A percentile compares a stretch with the other conserved stretches of the same genome.
Conservation (phyloP, 129 eudicot genomes). For the Scalesia atractyloides region DNA sequence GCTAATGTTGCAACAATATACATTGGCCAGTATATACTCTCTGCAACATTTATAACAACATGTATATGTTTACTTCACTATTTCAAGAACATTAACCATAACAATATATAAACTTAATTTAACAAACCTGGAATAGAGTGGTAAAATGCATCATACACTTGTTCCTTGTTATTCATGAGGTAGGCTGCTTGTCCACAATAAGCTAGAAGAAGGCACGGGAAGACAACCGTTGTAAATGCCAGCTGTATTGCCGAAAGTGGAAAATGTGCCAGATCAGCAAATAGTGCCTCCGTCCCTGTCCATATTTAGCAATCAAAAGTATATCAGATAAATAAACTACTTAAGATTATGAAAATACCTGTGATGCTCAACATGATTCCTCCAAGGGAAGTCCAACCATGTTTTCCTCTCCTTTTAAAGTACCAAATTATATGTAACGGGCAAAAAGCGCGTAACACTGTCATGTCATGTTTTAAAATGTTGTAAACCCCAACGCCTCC, state of each 20-base stretch:
- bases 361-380: constrained; percentile 85
- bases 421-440: constrained; percentile 63
- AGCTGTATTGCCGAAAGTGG: constrained; percentile 79
- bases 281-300: constrained; percentile 86
- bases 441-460: constrained; percentile 64
- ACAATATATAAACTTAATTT: neutral
- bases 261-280: constrained; percentile 83
- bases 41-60: constrained; percentile 42
- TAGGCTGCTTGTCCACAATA: constrained; percentile 92
- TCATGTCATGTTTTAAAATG: constrained; percentile 50
- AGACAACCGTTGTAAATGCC: constrained; percentile 73
- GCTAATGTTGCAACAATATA: constrained; percentile 72
- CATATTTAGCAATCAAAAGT: constrained; percentile 8
- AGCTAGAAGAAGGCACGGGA: constrained; percentile 88
- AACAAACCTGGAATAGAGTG: constrained; percentile 76
- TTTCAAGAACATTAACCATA: constrained; percentile 14
- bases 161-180: constrained; percentile 64
- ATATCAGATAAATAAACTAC: constrained; percentile 8
- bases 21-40: constrained; percentile 82
- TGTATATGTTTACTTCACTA: neutral
- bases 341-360: constrained; percentile 31
- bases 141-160: constrained; percentile 74
- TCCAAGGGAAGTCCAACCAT: constrained; percentile 74
- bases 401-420: constrained; percentile 58
- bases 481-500: constrained; percentile 77